Evolutionary conservation across 192 early-diverging fungal genomes (phyloP).

Genomic region (Kappamyces sp.): DNA sequence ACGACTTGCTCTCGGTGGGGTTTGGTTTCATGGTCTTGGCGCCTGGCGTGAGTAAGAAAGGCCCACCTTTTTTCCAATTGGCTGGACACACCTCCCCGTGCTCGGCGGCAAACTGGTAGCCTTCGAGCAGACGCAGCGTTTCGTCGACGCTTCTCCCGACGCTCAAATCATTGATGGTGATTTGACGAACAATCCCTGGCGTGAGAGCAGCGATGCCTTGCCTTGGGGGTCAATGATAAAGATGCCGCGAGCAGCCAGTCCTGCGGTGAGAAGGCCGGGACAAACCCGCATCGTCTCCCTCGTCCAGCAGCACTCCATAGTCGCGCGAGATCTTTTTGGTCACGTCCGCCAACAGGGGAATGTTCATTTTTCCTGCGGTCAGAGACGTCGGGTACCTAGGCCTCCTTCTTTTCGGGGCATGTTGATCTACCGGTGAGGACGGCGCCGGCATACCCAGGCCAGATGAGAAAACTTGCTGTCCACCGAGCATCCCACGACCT

Average conservation of each 20-base stretch:
- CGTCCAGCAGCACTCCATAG: constrained; percentile 48
- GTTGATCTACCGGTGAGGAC: constrained; percentile 23
- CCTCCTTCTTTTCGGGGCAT: constrained; percentile 50
- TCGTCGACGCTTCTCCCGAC: constrained; percentile 63
- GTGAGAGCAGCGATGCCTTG: too few species aligned
- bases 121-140: constrained; percentile 56
- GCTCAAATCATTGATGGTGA: constrained; percentile 50
- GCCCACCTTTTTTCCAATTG: constrained; percentile 43
- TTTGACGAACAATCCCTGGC: constrained; percentile 38
- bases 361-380: constrained; percentile 31
- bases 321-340: constrained; percentile 45
- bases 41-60: constrained; percentile 20
- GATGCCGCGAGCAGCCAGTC: constrained; percentile 43
- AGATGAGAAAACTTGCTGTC: constrained; percentile 51
- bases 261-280: too few species aligned
- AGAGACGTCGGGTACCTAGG: constrained; percentile 21
- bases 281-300: constrained; percentile 27
- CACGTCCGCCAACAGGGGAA: constrained; percentile 47
- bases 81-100: constrained; percentile 60
- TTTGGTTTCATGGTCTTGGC: constrained; percentile 46
- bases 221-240: constrained; percentile 62
- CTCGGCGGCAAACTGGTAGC: constrained; percentile 53
- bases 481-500: constrained; percentile 51
- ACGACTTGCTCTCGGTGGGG: constrained; percentile 35
- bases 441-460: constrained; percentile 28